Evolutionary conservation across 805 yeast genomes (phyloP), one percentile per base, ranked within the genome.

Genomic region (Suhomyces vadensis): DNA sequence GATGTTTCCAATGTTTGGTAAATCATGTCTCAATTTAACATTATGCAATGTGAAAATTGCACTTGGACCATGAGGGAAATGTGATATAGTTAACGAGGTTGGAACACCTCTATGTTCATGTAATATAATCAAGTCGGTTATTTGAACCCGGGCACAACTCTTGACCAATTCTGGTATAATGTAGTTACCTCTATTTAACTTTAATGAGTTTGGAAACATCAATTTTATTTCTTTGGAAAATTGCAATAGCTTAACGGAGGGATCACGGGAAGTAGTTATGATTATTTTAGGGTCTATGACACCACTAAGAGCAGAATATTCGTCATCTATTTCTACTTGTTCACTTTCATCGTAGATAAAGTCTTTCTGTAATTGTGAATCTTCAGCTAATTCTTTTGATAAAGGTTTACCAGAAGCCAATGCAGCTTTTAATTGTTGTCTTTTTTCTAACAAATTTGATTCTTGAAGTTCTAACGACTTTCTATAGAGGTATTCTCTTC

Each of bases 71-170:
- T 94, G 96, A 3, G 99, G 99, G 64, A 94, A 87, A 72, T 94
- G 99, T 25, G 94, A 84, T 21, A 94, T 71, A 1, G 98, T 92
- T 47, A 94, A 58, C 1, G 97, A 87, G 0, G 97, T 91, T 41
- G 99, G 99, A 0, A 88, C 92, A 79, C 99, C 99, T 67, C 99
- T 78, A 67, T 94, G 99, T 63, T 94, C 99, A 63, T 94, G 98
- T 17, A 94, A 68, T 3, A 94, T 77, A 19, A 94, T 73, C 53
- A 94, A 68, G 63, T 94, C 99, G 1, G 94, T 84, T 7, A 92
- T 81, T 13, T 86, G 87, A 0, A 92, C 82, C 42, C 83, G 70
- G 47, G 85, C 79, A 65, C 97, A 90, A 1, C 96, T 88, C 37
- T 83, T 79, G 3, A 89, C 95, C 37, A 94, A 69, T 41, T 85